Evolutionary conservation across 441 rosid genomes (phyloP).

Genomic region (Codiaeum variegatum): DNA sequence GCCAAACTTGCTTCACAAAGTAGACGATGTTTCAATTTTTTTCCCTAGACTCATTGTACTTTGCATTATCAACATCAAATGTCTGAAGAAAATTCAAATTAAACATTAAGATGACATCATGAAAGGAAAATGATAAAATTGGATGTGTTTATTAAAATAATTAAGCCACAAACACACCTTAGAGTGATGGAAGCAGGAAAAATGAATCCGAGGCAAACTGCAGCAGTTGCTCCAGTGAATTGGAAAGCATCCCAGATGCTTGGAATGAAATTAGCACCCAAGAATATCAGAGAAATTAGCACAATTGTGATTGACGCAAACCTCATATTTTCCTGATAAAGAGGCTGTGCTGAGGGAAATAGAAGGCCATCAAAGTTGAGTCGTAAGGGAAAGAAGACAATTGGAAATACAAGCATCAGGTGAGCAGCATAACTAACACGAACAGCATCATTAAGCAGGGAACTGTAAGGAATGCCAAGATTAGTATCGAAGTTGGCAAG

Average conservation of each 20-base stretch:
- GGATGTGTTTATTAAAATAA: background rate
- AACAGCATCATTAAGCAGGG: slow-evolving; percentile 77
- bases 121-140: background rate
- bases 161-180: slow-evolving; percentile 41
- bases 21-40: background rate
- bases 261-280: slow-evolving; percentile 92
- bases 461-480: slow-evolving; percentile 82
- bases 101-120: too few species aligned
- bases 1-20: background rate
- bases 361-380: slow-evolving; percentile 88
- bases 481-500: slow-evolving; percentile 89
- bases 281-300: slow-evolving; percentile 57
- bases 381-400: slow-evolving; percentile 82
- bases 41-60: background rate
- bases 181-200: slow-evolving; percentile 89
- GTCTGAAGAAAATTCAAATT: background rate
- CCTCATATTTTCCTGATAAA: slow-evolving; percentile 58
- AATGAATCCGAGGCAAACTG: slow-evolving; percentile 93
- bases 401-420: slow-evolving; percentile 95
- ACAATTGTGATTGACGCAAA: slow-evolving; percentile 60
- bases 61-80: background rate
- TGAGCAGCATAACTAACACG: slow-evolving; percentile 92
- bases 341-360: slow-evolving; percentile 67
- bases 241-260: slow-evolving; percentile 99
- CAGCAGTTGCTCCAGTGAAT: slow-evolving; percentile 95